A percentile compares a stretch with the other conserved stretches of the same genome.
phyloP scores from a whole-genome alignment of 306 rosid genomes.

The Rosa persica region DNA sequence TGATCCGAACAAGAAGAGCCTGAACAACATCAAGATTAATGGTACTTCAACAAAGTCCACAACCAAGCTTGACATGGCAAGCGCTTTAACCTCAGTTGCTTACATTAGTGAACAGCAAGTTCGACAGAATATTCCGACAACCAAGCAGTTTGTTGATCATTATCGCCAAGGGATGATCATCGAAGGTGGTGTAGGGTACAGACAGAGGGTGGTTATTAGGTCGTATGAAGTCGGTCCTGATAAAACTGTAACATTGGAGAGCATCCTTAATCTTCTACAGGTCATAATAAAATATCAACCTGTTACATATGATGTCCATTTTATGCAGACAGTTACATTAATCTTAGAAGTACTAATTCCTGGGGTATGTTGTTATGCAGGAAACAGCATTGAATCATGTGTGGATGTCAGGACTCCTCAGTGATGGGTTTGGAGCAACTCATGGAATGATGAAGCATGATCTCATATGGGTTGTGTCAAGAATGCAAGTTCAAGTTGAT shows the following conservation, averaged over 20 bases:
- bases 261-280: slow-evolving; percentile 86
- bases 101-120: slow-evolving; percentile 17
- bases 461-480: slow-evolving; percentile 94
- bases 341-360: background rate
- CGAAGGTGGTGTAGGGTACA: slow-evolving; percentile 81
- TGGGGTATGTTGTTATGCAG: slow-evolving; percentile 31
- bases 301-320: background rate
- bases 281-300: slow-evolving; percentile 27
- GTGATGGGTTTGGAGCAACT: slow-evolving; percentile 97
- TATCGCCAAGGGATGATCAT: slow-evolving; percentile 69
- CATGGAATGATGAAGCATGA: slow-evolving; percentile 84
- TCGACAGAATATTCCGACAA: slow-evolving; percentile 77
- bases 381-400: slow-evolving; percentile 94
- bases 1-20: slow-evolving; percentile 40
- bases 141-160: slow-evolving; percentile 74
- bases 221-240: slow-evolving; percentile 96
- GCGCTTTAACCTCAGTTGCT: slow-evolving; percentile 23
- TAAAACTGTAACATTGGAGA: slow-evolving; percentile 85
- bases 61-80: slow-evolving; percentile 38
- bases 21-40: slow-evolving; percentile 41
- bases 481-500: slow-evolving; percentile 84
- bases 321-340: background rate
- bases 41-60: slow-evolving; percentile 37
- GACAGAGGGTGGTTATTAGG: slow-evolving; percentile 79
- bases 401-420: slow-evolving; percentile 89